Conservation (phyloP, 1,284 basidiomycete genomes). For the Melampsora americana region DNA sequence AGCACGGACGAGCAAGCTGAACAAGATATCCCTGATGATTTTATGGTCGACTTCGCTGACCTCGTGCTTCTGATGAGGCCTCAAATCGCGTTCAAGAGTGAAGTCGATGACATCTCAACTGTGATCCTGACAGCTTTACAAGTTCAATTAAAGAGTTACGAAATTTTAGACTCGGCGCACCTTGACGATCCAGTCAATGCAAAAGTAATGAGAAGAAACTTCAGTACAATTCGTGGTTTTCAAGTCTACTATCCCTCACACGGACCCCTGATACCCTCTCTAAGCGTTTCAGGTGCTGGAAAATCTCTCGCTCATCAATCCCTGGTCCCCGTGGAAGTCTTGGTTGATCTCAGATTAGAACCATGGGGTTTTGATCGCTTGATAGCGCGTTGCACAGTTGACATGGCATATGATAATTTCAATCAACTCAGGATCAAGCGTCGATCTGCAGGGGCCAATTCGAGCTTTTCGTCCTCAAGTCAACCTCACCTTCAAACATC, state of each 20-base stretch:
- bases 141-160: constrained; percentile 74
- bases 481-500: constrained; percentile 44
- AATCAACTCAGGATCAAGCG: constrained; percentile 68
- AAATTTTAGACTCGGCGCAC: constrained; percentile 74
- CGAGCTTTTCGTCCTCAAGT: constrained; percentile 36
- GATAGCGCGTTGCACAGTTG: constrained; percentile 81
- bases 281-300: not conserved
- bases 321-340: constrained; percentile 78
- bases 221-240: constrained; percentile 70
- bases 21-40: constrained; percentile 55
- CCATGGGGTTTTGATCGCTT: constrained; percentile 80
- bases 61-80: constrained; percentile 84
- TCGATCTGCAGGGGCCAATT: constrained; percentile 36
- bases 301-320: constrained; percentile 39
- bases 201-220: constrained; percentile 78
- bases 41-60: constrained; percentile 62
- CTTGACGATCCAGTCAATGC: constrained; percentile 79
- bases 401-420: constrained; percentile 87
- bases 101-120: constrained; percentile 64
- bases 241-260: constrained; percentile 76
- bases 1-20: constrained; percentile 46
- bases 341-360: constrained; percentile 78
- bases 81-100: constrained; percentile 76
- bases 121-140: constrained; percentile 78
- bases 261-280: constrained; percentile 45